Percentiles rank a stretch among this genome's conserved stretches.
phyloP scores from a whole-genome alignment of 305 asterid genomes.

The Galium porrigens region DNA sequence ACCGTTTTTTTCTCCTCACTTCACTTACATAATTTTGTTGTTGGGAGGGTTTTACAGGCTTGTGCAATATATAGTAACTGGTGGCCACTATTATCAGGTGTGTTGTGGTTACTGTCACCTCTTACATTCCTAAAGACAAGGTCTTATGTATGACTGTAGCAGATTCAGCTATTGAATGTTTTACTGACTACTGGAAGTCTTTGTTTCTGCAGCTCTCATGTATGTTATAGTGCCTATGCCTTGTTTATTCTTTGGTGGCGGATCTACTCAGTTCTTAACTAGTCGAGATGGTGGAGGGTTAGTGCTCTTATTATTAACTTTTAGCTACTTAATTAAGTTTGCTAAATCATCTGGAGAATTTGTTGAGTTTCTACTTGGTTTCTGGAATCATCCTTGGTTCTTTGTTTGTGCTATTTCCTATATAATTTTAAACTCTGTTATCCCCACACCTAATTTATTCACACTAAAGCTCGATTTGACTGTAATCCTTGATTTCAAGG shows the following conservation, averaged over 20 bases:
- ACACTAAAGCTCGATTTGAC: not conserved
- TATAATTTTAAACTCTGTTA: not conserved
- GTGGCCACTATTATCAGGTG: slow-evolving; percentile 98
- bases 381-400: not conserved
- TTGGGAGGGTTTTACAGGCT: slow-evolving; percentile 43
- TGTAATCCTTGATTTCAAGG: not conserved
- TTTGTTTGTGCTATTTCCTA: not conserved
- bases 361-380: not conserved
- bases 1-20: not conserved
- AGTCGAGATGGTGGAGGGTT: slow-evolving; percentile 98
- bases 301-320: slow-evolving; percentile 20
- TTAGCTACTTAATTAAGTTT: not conserved
- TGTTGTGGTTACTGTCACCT: slow-evolving; percentile 6
- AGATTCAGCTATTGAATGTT: slow-evolving; percentile 1
- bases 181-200: slow-evolving; percentile 10
- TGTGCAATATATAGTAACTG: slow-evolving; percentile 82
- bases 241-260: slow-evolving; percentile 89
- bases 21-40: slow-evolving; percentile 6
- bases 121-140: not conserved
- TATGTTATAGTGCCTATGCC: slow-evolving; percentile 97
- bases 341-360: not conserved
- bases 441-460: not conserved
- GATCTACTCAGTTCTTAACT: slow-evolving; percentile 76
- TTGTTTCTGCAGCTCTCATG: slow-evolving; percentile 67
- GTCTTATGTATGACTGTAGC: not conserved